A percentile compares a stretch with the other conserved stretches of the same genome.
phyloP scores from a whole-genome alignment of 2,329 filamentous ascomycete species.

The Bipolaris zeicola region DNA sequence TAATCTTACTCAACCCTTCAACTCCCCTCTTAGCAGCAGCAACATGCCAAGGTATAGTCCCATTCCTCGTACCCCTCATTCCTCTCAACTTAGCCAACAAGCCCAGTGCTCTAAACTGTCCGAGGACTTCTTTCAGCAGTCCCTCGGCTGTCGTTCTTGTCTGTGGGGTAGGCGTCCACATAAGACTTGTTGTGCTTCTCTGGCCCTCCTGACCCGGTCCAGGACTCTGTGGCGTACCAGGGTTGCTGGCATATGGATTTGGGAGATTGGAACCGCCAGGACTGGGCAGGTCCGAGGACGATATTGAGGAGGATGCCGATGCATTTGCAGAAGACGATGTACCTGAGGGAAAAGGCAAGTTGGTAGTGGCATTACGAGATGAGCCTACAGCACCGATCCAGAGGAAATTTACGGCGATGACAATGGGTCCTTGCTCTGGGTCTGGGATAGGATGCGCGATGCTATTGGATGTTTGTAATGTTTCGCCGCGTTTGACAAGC shows the following conservation, averaged over 20 bases:
- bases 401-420: constrained; percentile 52
- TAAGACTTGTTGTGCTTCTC: constrained; percentile 35
- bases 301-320: constrained; percentile 1
- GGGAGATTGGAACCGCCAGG: constrained; percentile 16
- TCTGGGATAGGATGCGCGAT: constrained; percentile 26
- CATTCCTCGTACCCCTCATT: constrained; percentile 62
- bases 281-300: constrained; percentile 30
- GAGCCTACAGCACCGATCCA: constrained; percentile 53
- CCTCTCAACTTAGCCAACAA: constrained; percentile 70
- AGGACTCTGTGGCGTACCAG: constrained; percentile 15
- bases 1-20: constrained; percentile 57
- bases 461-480: constrained; percentile 16
- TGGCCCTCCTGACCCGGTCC: constrained; percentile 10
- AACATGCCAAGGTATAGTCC: constrained; percentile 77
- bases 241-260: constrained; percentile 8
- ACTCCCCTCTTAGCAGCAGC: constrained; percentile 72
- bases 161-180: constrained; percentile 43
- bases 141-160: constrained; percentile 57
- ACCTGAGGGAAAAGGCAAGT: constrained; percentile 35
- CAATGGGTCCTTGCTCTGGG: constrained; percentile 37
- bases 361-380: constrained; percentile 35
- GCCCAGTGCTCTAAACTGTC: constrained; percentile 70
- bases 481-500: constrained; percentile 50
- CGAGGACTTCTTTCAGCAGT: constrained; percentile 72
- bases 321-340: not conserved